Conservation (phyloP, 306 rosid species). For the Ziziphus jujuba region DNA sequence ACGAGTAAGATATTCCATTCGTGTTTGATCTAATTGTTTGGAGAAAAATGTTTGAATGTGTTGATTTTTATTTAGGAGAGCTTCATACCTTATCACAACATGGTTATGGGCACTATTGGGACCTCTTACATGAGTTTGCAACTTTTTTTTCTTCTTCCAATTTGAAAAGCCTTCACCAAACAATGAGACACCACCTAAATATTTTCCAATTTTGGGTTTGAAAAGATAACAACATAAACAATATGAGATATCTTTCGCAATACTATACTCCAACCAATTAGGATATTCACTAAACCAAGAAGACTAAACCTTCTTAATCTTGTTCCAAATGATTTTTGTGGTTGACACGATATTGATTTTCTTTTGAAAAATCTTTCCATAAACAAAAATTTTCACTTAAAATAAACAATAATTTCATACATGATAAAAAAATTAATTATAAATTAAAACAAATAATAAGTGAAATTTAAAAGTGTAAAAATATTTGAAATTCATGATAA, state of each 20-base stretch:
- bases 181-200: not conserved
- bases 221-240: constrained; percentile 5
- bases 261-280: not conserved
- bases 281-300: not conserved
- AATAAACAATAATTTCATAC: too few species aligned
- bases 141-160: not conserved
- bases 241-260: not conserved
- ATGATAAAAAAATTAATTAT: too few species aligned
- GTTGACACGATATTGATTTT: too few species aligned
- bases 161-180: not conserved
- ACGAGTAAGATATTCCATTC: not conserved
- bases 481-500: too few species aligned
- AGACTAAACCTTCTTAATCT: not conserved
- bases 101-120: not conserved
- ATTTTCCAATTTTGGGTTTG: not conserved
- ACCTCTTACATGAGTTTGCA: not conserved
- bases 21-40: not conserved
- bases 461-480: too few species aligned
- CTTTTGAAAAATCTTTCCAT: too few species aligned
- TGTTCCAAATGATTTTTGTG: too few species aligned
- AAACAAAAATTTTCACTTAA: too few species aligned
- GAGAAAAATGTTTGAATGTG: not conserved
- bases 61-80: constrained; percentile 6
- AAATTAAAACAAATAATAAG: too few species aligned
- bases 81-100: not conserved